These are phyloP conservation scores for Auxenochlorella protothecoides DNA, from an alignment of 139 green algal genomes.

Conservation along the genomic window DNA sequence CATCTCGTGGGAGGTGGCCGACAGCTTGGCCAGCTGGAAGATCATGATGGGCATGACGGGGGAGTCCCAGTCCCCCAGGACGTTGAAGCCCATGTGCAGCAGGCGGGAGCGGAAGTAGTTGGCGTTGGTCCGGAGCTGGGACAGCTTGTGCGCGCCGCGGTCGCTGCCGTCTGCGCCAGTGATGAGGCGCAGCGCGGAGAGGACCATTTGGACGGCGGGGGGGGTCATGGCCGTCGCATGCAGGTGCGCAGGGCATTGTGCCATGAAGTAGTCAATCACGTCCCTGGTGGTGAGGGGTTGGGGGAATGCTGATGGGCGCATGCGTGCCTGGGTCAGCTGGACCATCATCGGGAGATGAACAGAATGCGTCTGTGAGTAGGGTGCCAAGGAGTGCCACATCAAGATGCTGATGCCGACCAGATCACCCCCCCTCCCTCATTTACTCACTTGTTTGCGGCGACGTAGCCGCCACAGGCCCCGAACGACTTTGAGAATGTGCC, in stretches of 20 bases:
- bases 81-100: slow-evolving; percentile 67
- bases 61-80: slow-evolving; percentile 89
- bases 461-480: slow-evolving; percentile 90
- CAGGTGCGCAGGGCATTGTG: slow-evolving; percentile 51
- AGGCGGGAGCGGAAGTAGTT: slow-evolving; percentile 85
- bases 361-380: too few relatives aligned
- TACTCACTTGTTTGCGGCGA: slow-evolving; percentile 42
- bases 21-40: slow-evolving; percentile 79
- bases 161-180: slow-evolving; percentile 35
- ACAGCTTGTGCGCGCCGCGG: slow-evolving; percentile 65
- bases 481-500: slow-evolving; percentile 99
- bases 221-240: slow-evolving; percentile 85
- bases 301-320: too few relatives aligned
- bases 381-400: too few relatives aligned
- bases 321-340: too few relatives aligned
- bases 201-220: slow-evolving; percentile 61
- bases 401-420: too few relatives aligned
- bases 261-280: slow-evolving; percentile 66
- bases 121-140: slow-evolving; percentile 70
- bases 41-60: slow-evolving; percentile 98
- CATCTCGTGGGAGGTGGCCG: slow-evolving; percentile 59
- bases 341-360: too few relatives aligned
- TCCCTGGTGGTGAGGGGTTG: slow-evolving; percentile 6
- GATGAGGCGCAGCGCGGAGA: slow-evolving; percentile 67
- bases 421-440: too few relatives aligned